Percentiles rank a stretch among this genome's conserved stretches.
Evolutionary conservation across 441 rosid genomes (phyloP).

Genomic region (Daphne laureola): DNA sequence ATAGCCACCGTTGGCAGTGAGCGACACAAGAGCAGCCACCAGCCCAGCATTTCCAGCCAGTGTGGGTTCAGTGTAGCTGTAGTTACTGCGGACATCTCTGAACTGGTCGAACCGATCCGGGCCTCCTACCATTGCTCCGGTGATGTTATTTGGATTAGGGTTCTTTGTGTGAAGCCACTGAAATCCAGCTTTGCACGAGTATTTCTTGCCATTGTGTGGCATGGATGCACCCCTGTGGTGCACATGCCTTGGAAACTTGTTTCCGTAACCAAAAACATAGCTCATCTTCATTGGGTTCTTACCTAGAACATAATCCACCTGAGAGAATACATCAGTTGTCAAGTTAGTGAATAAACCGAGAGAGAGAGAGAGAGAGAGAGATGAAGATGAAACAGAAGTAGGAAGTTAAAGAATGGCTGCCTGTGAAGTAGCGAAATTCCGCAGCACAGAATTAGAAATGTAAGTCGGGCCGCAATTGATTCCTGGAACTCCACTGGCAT

Average conservation of each 20-base stretch:
- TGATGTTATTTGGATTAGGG: constrained; percentile 61
- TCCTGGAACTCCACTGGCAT: constrained; percentile 61
- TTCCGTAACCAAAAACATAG: constrained; percentile 72
- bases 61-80: constrained; percentile 67
- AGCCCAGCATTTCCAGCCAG: constrained; percentile 76
- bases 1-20: constrained; percentile 43
- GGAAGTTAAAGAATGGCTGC: constrained; percentile 12
- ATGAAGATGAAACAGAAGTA: background rate
- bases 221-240: constrained; percentile 82
- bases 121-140: constrained; percentile 89
- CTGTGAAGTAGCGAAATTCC: constrained; percentile 62
- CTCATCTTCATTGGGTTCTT: constrained; percentile 77
- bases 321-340: background rate
- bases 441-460: constrained; percentile 27
- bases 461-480: constrained; percentile 52
- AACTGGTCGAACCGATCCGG: constrained; percentile 63
- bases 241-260: constrained; percentile 58
- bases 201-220: constrained; percentile 39
- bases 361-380: background rate
- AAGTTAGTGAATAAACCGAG: background rate
- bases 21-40: constrained; percentile 63
- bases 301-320: constrained; percentile 75
- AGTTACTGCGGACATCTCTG: constrained; percentile 40
- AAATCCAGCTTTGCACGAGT: constrained; percentile 69
- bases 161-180: constrained; percentile 53